Base-by-base conservation (phyloP, 2,329 filamentous ascomycete genomes). In the Colletotrichum lini region DNA sequence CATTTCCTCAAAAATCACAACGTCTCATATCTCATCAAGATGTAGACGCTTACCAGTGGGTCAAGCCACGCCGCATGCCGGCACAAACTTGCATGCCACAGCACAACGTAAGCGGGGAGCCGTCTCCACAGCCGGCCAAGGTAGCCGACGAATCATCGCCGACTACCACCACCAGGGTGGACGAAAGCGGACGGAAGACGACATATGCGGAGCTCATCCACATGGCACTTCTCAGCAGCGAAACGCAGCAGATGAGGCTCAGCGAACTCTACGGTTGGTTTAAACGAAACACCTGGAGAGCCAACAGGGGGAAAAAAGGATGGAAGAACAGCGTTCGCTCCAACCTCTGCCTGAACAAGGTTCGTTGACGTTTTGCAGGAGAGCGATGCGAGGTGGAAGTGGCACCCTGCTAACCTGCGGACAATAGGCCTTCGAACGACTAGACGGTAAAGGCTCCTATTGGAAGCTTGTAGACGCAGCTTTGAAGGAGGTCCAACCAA, bases 271-370 rank as follows among this genome's bases (percentile, higher is more conserved):
- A 65, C 21, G 2, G 42, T 4, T 65, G 15, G 44, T 65, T 65
- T 50, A 3, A 50, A 6, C 0, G 49, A 42, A 65, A 65, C 44
- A 65, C 53, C 16, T 21, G 3, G 30, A 65, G 30, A 50, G 62
- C 53, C 18, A 50, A 50, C 15, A 50, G 4, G 15, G 30, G 2
- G 15, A 8, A 49, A 2, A n/a, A 65, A 57, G n/a, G 21, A 57
- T 65, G 9, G 21, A 50, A 65, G 26, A 65, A 58, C 44, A 65
- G 53, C 44, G 26, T 65, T n/a, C 5, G 13, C 30, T 65, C 10
- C 0, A 65, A 65, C 62, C 23, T 57, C 18, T 15, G 44, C 42
- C 5, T 58, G n/a, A 65, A 65, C 15, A 6, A 65, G 30, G 62
- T 65, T n/a, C 13, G 30, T 15, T 1, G 21, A 16, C n/a, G 18